Evolutionary conservation across 441 rosid genomes (phyloP).

Genomic region (Pelargonium cotyledonis): DNA sequence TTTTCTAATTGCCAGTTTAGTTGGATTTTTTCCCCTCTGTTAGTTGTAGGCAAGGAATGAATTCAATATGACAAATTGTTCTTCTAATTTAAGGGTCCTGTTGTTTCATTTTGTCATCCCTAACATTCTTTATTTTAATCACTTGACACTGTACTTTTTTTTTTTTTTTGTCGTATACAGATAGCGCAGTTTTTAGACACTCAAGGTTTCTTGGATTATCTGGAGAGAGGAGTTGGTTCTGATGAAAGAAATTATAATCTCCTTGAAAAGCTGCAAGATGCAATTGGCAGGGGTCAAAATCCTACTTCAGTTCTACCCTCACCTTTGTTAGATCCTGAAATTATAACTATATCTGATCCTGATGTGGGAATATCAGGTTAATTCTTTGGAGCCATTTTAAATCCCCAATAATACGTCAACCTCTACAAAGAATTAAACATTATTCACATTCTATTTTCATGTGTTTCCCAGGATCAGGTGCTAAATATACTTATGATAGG

Average conservation of each 20-base stretch:
- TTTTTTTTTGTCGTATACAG: constrained; percentile 37
- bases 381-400: constrained; percentile 23
- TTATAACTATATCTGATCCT: constrained; percentile 85
- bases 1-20: not conserved
- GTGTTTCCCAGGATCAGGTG: constrained; percentile 56
- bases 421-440: constrained; percentile 4
- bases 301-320: constrained; percentile 74
- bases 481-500: constrained; percentile 88
- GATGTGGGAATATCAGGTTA: constrained; percentile 69
- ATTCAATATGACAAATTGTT: not conserved
- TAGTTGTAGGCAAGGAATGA: not conserved
- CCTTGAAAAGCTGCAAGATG: constrained; percentile 94
- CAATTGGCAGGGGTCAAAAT: constrained; percentile 96
- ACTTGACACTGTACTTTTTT: constrained; percentile 2
- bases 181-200: constrained; percentile 77
- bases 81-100: not conserved
- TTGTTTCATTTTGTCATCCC: constrained; percentile 6
- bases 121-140: constrained; percentile 4
- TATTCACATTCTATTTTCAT: constrained; percentile 22
- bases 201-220: constrained; percentile 86
- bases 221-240: constrained; percentile 72
- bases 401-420: not conserved
- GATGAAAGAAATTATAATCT: constrained; percentile 74
- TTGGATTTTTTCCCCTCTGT: not conserved
- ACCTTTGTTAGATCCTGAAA: constrained; percentile 58